Base-by-base conservation (phyloP, 2,329 filamentous ascomycete genomes). In the Cercospora berteroae region DNA sequence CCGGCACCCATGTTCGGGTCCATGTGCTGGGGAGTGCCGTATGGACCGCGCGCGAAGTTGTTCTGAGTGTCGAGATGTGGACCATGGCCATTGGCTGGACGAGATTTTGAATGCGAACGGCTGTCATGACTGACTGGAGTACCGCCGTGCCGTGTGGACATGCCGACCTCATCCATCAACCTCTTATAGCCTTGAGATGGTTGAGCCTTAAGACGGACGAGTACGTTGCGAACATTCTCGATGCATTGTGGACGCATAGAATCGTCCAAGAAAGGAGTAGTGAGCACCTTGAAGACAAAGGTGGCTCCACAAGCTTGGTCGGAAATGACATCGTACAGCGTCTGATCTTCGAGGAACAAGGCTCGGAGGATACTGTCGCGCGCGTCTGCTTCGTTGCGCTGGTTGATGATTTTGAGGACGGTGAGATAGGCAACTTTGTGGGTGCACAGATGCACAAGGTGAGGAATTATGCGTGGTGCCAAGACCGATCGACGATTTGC, bases 341-440 rank as follows among this genome's bases (percentile, higher is more conserved):
- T 88, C 73, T 94, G 89, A 74, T 98, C 92, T 69, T 94, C 92
- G 80, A 97, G 96, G 85, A 99, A 98, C 36, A 99, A 83, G 2
- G 94, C 94, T 78, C 93, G 90, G 48, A 98, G 84, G 44, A 99
- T 92, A 58, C 88, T 91, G 76, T 99, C 94, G 12, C 95, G 88
- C 3, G 95, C 95, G 69, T 98, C 94, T 0, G 92, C 86, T 81
- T 99, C 95, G 36, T 94, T 92, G 77, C 96, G 93, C 80, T 99
- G 95, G 78, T 99, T 99, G 80, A 99, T 96, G 60, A 98, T 93
- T 83, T 99, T 99, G 66, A 99, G 84, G 1, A 99, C 94, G 0
- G 95, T 99, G 69, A 98, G 85, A 77, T 98, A 98, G 0, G 95
- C 95, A 65, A 99, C 94, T 84, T 98, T 98, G 84, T 99, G 95